Conservation (phyloP, 1,284 basidiomycete species). For the Spongispora temasekensis region DNA sequence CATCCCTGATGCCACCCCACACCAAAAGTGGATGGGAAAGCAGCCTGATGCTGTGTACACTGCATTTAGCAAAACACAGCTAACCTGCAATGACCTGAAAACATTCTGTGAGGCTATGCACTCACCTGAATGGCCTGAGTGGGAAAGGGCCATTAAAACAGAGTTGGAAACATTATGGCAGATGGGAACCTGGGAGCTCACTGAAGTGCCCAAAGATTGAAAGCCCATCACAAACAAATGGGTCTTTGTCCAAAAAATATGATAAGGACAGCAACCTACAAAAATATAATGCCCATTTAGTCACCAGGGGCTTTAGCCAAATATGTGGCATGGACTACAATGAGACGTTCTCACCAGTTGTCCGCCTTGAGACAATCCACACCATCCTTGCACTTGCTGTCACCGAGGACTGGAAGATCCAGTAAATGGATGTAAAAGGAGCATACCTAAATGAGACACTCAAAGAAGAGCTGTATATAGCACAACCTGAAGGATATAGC, state of each 20-base stretch:
- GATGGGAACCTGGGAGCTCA: conserved; percentile 7
- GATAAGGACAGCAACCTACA: conserved; percentile 4
- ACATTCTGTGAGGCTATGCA: no score
- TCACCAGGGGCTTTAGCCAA: conserved; percentile 4
- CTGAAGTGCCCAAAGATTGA: background rate
- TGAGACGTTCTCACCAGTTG: conserved; percentile 4
- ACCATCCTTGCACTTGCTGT: conserved; percentile 1
- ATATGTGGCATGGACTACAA: conserved; percentile 1
- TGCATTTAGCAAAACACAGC: background rate
- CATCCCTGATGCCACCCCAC: background rate
- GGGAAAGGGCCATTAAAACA: background rate
- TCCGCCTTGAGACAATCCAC: background rate
- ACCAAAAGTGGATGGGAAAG: background rate
- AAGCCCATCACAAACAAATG: conserved; percentile 3
- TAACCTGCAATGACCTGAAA: background rate
- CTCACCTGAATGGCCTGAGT: no score
- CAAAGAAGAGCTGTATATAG: no score
- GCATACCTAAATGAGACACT: no score
- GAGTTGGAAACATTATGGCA: background rate
- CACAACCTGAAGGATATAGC: no score
- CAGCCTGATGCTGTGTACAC: background rate
- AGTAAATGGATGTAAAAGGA: no score
- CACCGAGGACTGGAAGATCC: no score
- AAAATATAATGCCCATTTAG: conserved; percentile 8
- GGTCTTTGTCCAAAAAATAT: conserved; percentile 7